Evolutionary conservation across 2,329 filamentous ascomycete genomes (phyloP).

Genomic region (Fusarium keratoplasticum): DNA sequence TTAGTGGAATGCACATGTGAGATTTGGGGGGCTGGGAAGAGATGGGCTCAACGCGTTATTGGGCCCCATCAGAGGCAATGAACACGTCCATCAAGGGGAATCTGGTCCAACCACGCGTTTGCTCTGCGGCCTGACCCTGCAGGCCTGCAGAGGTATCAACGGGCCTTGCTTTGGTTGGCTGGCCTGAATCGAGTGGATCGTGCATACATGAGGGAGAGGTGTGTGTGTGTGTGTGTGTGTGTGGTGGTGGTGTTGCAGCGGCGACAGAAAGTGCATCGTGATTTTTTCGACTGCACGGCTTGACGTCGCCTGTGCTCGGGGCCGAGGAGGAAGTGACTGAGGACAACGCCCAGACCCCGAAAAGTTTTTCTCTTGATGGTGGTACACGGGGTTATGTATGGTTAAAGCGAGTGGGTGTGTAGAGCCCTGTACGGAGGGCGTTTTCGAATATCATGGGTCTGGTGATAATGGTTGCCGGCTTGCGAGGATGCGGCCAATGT

Average conservation of each 20-base stretch:
- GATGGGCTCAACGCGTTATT: slow-evolving; percentile 11
- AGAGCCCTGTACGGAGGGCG: slow-evolving; percentile 9
- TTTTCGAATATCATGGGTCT: slow-evolving; percentile 29
- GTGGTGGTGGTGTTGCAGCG: slow-evolving; percentile 11
- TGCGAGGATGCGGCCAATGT: slow-evolving; percentile 16
- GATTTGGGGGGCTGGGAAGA: slow-evolving; percentile 32
- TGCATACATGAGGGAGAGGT: background rate
- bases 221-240: background rate
- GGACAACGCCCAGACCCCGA: slow-evolving; percentile 2
- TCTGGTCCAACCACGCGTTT: slow-evolving; percentile 36
- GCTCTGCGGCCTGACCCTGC: slow-evolving; percentile 34
- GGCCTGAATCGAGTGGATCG: slow-evolving; percentile 33
- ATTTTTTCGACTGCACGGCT: background rate
- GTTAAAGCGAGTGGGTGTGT: slow-evolving; percentile 24
- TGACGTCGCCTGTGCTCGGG: background rate
- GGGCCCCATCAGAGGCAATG: slow-evolving; percentile 12
- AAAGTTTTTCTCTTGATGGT: background rate
- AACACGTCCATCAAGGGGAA: slow-evolving; percentile 31
- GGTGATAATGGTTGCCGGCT: slow-evolving; percentile 34
- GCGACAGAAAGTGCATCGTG: slow-evolving; percentile 7
- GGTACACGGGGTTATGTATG: slow-evolving; percentile 11
- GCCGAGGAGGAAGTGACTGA: background rate
- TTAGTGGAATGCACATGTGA: slow-evolving; percentile 39
- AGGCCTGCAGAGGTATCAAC: slow-evolving; percentile 32
- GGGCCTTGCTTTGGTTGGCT: slow-evolving; percentile 30